phyloP scores from a whole-genome alignment of 306 rosid species.

The Cucurbita pepo region DNA sequence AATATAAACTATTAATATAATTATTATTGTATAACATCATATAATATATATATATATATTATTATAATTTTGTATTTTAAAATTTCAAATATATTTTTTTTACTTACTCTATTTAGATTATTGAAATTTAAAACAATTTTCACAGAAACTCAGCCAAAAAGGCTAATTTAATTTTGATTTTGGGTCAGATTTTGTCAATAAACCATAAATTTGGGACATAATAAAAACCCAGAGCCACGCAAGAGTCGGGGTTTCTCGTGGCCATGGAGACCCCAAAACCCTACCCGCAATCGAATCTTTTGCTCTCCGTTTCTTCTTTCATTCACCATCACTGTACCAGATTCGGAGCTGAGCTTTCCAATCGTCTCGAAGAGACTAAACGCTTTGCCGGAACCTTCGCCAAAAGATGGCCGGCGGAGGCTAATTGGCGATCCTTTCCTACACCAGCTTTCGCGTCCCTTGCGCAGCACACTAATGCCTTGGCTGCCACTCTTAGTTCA shows the following conservation, averaged over 20 bases:
- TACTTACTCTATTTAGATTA: no score
- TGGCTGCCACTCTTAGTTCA: slow-evolving; percentile 51
- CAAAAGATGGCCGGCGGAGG: slow-evolving; percentile 5
- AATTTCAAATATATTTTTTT: no score
- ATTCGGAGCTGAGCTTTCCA: slow-evolving; percentile 37
- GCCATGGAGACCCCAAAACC: slow-evolving; percentile 44
- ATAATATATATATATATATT: no score
- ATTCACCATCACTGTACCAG: slow-evolving; percentile 55
- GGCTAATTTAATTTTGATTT: not conserved
- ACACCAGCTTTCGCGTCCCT: slow-evolving; percentile 22
- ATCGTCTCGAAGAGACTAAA: slow-evolving; percentile 42
- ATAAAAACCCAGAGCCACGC: not conserved
- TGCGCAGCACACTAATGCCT: slow-evolving; percentile 34
- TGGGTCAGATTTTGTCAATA: not conserved
- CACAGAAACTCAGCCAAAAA: no score
- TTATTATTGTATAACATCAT: no score
- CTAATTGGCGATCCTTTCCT: slow-evolving; percentile 11
- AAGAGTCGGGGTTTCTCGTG: not conserved
- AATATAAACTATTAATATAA: no score
- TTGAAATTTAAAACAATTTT: no score
- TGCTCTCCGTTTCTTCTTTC: slow-evolving; percentile 51
- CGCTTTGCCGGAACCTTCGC: slow-evolving; percentile 43
- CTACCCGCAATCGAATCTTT: slow-evolving; percentile 37
- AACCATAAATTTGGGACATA: not conserved
- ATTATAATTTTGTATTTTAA: no score